phyloP scores from a whole-genome alignment of 2,329 filamentous ascomycete species.

The Cladosporium austrohemisphaericum region DNA sequence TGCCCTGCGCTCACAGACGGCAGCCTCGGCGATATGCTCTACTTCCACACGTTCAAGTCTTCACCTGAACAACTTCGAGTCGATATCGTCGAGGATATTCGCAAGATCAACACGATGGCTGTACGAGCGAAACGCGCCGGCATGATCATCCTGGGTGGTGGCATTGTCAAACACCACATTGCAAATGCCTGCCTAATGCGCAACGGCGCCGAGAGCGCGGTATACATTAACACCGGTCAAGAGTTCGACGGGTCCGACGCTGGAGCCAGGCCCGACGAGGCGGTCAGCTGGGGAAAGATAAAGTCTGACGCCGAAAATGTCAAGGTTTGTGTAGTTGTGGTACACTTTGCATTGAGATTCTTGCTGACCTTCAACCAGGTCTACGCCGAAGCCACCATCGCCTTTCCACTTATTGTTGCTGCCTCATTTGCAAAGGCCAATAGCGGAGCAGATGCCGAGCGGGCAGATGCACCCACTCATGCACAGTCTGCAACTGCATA shows the following conservation, averaged over 20 bases:
- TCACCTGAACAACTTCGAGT: slow-evolving; percentile 77
- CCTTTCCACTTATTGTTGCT: slow-evolving; percentile 64
- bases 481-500: no score
- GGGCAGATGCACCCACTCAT: background rate
- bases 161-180: slow-evolving; percentile 97
- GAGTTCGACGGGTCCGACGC: slow-evolving; percentile 98
- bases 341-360: background rate
- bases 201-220: slow-evolving; percentile 92
- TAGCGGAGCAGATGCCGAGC: background rate
- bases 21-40: slow-evolving; percentile 94
- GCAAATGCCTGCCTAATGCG: slow-evolving; percentile 97
- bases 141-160: slow-evolving; percentile 93
- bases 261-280: slow-evolving; percentile 90
- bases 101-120: slow-evolving; percentile 85
- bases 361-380: slow-evolving; percentile 38
- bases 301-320: slow-evolving; percentile 82
- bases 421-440: slow-evolving; percentile 57
- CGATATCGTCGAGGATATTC: slow-evolving; percentile 91
- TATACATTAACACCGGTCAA: slow-evolving; percentile 96
- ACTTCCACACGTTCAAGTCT: slow-evolving; percentile 93
- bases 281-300: slow-evolving; percentile 98
- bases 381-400: slow-evolving; percentile 64
- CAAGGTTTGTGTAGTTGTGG: slow-evolving; percentile 58
- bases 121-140: slow-evolving; percentile 83
- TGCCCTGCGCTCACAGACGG: slow-evolving; percentile 95